These are phyloP conservation scores for Blepharisma stoltei DNA, from an alignment of 73 alveolate species.

Conservation along the genomic window DNA sequence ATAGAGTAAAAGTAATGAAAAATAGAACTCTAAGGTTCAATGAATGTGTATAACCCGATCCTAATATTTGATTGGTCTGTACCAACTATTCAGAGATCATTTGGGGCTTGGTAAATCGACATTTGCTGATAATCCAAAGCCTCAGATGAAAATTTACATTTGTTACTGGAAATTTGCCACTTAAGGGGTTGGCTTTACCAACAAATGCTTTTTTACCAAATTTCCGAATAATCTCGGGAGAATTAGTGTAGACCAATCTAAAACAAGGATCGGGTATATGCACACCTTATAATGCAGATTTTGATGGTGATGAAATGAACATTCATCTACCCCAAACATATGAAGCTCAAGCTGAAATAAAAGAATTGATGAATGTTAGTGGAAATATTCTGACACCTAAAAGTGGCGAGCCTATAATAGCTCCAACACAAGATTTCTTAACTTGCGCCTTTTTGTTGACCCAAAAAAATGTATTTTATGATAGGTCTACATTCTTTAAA, in stretches of 20 bases:
- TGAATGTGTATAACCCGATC: too few species aligned
- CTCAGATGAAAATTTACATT: too few species aligned
- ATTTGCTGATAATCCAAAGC: too few species aligned
- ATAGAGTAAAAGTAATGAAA: conserved; percentile 95
- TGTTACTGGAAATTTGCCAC: too few species aligned
- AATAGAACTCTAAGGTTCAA: conserved; percentile 98
- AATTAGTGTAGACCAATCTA: too few species aligned
- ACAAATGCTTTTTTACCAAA: too few species aligned
- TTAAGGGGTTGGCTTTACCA: too few species aligned
- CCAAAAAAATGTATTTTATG: conserved; percentile 90
- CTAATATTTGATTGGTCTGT: too few species aligned
- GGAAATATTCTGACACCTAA: conserved; percentile 90
- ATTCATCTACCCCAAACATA: conserved; percentile 98
- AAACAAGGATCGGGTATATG: too few species aligned
- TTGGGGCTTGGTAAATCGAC: too few species aligned
- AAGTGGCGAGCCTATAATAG: conserved; percentile 89
- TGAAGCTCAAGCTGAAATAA: conserved; percentile 97
- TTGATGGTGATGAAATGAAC: conserved; percentile 99
- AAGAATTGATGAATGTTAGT: conserved; percentile 83
- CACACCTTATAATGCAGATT: conserved; percentile 99
- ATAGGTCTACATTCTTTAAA: conserved; percentile 87
- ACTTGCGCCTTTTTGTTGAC: conserved; percentile 93
- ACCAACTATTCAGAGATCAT: too few species aligned
- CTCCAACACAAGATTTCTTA: conserved; percentile 94
- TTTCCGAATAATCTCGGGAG: too few species aligned